Conservation (phyloP, 495 filamentous ascomycete species). For the Talaromyces wortmannii region DNA sequence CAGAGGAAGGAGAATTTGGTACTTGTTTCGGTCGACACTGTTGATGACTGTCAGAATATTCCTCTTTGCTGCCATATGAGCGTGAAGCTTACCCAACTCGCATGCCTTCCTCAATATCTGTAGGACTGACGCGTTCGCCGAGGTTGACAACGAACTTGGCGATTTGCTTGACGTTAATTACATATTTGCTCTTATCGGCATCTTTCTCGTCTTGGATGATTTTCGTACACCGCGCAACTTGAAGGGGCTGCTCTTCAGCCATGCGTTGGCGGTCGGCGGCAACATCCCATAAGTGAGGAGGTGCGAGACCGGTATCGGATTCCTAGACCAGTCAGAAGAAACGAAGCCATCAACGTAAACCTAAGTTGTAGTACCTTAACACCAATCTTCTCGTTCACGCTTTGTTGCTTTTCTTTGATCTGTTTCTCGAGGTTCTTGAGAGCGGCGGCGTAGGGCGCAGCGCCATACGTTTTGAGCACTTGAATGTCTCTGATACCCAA, state of each 20-base stretch:
- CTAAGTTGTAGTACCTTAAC: slow-evolving; percentile 46
- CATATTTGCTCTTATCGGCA: slow-evolving; percentile 97
- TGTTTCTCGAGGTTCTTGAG: slow-evolving; percentile 96
- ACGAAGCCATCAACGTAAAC: slow-evolving; percentile 37
- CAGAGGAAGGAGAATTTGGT: slow-evolving; percentile 95
- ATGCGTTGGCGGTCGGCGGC: slow-evolving; percentile 96
- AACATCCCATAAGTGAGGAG: slow-evolving; percentile 98
- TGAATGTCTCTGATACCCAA: slow-evolving; percentile 74
- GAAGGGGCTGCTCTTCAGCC: slow-evolving; percentile 94
- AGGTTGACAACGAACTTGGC: slow-evolving; percentile 99
- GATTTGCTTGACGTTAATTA: slow-evolving; percentile 99
- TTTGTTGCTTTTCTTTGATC: slow-evolving; percentile 95
- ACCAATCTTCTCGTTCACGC: slow-evolving; percentile 96
- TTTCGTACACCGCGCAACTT: slow-evolving; percentile 97
- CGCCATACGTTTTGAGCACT: slow-evolving; percentile 98
- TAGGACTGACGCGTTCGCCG: slow-evolving; percentile 92
- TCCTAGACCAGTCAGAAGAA: slow-evolving; percentile 50
- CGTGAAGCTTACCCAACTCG: slow-evolving; percentile 63
- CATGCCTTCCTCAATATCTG: slow-evolving; percentile 99
- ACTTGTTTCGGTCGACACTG: slow-evolving; percentile 96
- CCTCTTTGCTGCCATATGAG: neutral
- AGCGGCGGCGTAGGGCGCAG: slow-evolving; percentile 86
- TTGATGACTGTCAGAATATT: neutral
- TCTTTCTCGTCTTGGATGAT: slow-evolving; percentile 98
- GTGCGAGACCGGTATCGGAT: slow-evolving; percentile 96